These are phyloP conservation scores for Keithomyces neogunnii DNA, from an alignment of 2,329 filamentous ascomycete species.

Conservation along the genomic window DNA sequence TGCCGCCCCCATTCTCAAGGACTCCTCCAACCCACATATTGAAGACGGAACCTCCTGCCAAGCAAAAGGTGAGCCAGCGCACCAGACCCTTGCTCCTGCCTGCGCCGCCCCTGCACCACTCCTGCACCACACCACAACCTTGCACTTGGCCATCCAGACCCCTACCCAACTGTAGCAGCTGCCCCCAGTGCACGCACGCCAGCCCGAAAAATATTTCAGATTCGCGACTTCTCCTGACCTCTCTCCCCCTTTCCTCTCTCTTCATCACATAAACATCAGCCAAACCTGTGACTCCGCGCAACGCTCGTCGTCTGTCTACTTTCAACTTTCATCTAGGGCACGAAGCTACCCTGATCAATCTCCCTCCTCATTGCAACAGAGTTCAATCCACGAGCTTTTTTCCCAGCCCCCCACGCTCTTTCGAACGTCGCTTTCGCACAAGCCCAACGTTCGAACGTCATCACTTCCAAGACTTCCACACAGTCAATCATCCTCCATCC, in stretches of 20 bases:
- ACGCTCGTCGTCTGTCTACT: constrained; percentile 38
- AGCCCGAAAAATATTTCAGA: constrained; percentile 30
- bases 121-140: too few species aligned
- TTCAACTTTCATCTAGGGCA: constrained; percentile 62
- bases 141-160: background rate
- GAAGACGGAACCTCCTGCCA: too few species aligned
- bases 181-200: constrained; percentile 6
- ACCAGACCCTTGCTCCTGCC: background rate
- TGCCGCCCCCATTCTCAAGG: too few species aligned
- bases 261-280: constrained; percentile 34
- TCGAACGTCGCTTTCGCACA: constrained; percentile 35
- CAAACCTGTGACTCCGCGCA: constrained; percentile 38
- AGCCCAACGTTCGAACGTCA: constrained; percentile 32
- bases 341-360: constrained; percentile 70
- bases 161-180: constrained; percentile 5
- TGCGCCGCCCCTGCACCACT: background rate
- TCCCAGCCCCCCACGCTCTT: constrained; percentile 18
- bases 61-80: too few species aligned
- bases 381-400: constrained; percentile 43
- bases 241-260: constrained; percentile 22
- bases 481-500: constrained; percentile 37
- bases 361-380: constrained; percentile 60
- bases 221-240: constrained; percentile 20
- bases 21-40: too few species aligned
- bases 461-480: constrained; percentile 26